phyloP scores from a whole-genome alignment of 1,284 basidiomycete species.

The Ganoderma boninense region DNA sequence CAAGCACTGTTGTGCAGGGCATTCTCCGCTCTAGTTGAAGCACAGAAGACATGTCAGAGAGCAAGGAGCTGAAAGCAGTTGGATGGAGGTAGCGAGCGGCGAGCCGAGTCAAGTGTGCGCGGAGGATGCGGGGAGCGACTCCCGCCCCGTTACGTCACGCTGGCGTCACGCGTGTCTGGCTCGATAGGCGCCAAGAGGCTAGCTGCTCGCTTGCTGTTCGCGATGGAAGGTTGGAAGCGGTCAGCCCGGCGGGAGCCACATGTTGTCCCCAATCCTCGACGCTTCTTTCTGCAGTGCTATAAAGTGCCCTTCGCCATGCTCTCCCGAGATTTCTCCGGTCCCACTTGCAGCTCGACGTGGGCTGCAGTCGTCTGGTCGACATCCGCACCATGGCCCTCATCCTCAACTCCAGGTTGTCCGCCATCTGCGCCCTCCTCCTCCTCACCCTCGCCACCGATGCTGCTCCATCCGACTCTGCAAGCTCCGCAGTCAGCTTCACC shows the following conservation, averaged over 20 bases:
- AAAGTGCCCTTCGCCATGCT: slow-evolving; percentile 8
- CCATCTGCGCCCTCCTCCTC: slow-evolving; percentile 29
- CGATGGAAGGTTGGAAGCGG: neutral
- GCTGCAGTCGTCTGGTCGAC: slow-evolving; percentile 5
- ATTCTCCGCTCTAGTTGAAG: neutral
- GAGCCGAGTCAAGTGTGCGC: neutral
- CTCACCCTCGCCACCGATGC: slow-evolving; percentile 23
- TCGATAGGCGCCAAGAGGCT: neutral
- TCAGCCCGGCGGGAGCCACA: neutral
- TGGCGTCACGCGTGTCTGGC: neutral
- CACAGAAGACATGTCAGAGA: neutral
- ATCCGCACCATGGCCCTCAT: slow-evolving; percentile 25
- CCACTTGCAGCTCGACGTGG: neutral
- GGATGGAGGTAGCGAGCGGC: neutral
- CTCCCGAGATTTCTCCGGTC: slow-evolving; percentile 25
- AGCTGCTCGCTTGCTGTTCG: neutral
- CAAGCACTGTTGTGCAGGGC: neutral
- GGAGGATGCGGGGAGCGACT: neutral
- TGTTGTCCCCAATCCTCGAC: neutral
- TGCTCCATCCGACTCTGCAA: slow-evolving; percentile 5
- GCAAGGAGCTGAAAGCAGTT: neutral
- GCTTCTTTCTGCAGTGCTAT: slow-evolving; percentile 6
- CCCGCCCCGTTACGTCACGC: neutral
- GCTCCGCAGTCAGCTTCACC: neutral
- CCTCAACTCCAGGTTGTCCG: slow-evolving; percentile 30